These are phyloP conservation scores for Coniosporium apollinis DNA, from an alignment of 495 filamentous ascomycete genomes.

Conservation along the genomic window DNA sequence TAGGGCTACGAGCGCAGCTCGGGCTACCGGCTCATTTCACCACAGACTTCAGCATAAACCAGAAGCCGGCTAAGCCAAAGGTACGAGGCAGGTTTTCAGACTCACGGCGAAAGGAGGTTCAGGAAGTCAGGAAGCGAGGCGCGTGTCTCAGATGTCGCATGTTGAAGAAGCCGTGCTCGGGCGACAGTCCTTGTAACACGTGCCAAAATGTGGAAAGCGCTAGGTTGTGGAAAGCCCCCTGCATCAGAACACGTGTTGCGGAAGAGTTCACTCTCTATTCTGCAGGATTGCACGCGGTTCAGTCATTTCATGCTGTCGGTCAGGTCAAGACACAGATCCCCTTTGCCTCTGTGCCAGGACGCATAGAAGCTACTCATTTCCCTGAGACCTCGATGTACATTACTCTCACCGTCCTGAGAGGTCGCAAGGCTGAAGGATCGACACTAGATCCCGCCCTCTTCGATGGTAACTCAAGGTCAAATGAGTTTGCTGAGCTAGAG, in stretches of 20 bases:
- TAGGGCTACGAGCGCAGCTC: too few relatives aligned
- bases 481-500: slow-evolving; percentile 1
- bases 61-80: slow-evolving; percentile 30
- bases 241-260: slow-evolving; percentile 56
- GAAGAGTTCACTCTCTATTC: slow-evolving; percentile 60
- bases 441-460: too few relatives aligned
- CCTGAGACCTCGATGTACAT: slow-evolving; percentile 34
- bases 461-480: too few relatives aligned
- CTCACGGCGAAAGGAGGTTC: slow-evolving; percentile 56
- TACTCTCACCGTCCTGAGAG: slow-evolving; percentile 21
- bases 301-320: slow-evolving; percentile 49
- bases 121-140: slow-evolving; percentile 61
- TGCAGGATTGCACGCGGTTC: slow-evolving; percentile 47
- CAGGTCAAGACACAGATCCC: slow-evolving; percentile 37
- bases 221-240: slow-evolving; percentile 64
- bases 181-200: slow-evolving; percentile 64
- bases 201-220: slow-evolving; percentile 63
- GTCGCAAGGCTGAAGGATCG: slow-evolving; percentile 22
- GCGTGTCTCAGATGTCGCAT: slow-evolving; percentile 79
- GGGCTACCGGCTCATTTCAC: too few relatives aligned
- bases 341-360: slow-evolving; percentile 38
- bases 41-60: slow-evolving; percentile 35
- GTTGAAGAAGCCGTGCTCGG: slow-evolving; percentile 74
- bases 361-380: slow-evolving; percentile 55
- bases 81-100: slow-evolving; percentile 53